phyloP scores from a whole-genome alignment of 1,284 basidiomycete genomes.

The Heterobasidion occidentale region DNA sequence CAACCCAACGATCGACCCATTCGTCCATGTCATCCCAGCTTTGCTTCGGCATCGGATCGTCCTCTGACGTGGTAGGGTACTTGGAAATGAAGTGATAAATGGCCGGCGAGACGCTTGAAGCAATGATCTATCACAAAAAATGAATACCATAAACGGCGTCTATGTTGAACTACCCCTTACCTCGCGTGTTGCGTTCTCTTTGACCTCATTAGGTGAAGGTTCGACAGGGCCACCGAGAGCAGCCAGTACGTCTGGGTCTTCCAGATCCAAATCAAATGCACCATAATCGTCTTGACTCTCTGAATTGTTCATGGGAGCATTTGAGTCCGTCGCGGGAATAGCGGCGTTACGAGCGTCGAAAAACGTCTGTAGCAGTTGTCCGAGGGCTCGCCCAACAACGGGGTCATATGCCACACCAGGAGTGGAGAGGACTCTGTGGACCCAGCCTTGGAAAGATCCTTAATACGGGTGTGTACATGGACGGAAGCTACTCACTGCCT shows the following conservation, averaged over 20 bases:
- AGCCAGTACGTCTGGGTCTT: conserved; percentile 51
- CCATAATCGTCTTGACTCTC: conserved; percentile 77
- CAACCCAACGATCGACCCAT: background rate
- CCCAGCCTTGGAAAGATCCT: conserved; percentile 21
- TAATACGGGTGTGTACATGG: background rate
- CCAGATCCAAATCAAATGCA: conserved; percentile 44
- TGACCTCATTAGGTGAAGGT: too few relatives aligned
- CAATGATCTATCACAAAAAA: background rate
- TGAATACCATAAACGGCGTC: background rate
- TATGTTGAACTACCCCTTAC: background rate
- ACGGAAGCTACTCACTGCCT: background rate
- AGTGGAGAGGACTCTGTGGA: conserved; percentile 29
- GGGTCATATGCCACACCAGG: conserved; percentile 5
- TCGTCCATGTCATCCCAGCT: background rate
- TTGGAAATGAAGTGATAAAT: background rate
- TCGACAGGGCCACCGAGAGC: conserved; percentile 23
- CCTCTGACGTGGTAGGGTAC: background rate
- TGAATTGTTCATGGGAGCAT: background rate
- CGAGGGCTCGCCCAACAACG: background rate
- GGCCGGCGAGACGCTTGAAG: background rate
- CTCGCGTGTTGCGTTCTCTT: background rate
- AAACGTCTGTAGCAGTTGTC: background rate
- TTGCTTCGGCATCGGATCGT: background rate
- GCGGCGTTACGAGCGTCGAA: background rate
- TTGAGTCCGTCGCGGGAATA: background rate